Evolutionary conservation across 116 monocot species (phyloP), one percentile per base, ranked within the genome.

Genomic region (Papilionanthe hybrid): DNA sequence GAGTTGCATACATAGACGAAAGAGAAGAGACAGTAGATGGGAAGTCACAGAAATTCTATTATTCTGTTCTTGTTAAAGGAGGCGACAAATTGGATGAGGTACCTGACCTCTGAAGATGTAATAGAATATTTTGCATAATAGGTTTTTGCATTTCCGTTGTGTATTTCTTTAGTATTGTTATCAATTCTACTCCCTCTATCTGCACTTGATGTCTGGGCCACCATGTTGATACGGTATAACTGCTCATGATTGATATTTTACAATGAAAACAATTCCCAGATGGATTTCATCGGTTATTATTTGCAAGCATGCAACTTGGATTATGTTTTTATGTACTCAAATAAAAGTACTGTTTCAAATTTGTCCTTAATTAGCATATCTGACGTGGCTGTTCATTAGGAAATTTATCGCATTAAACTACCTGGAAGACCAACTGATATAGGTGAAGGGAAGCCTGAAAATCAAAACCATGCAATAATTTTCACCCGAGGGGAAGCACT

Each of bases 361-460:
- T 75, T 49, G 13, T 27, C 50, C 50, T 15, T 50, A 27, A n/a
- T 44, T 9, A 25, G 22, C 23, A 63, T 22, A 23, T 1, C 22
- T 73, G 7, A 72, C 5, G 20, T 73, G 27, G 44, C 73, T 75
- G 19, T 75, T 50, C 15, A 49, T 27, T 63, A 96, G 96, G 96
- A 96, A 93, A 93, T 96, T 82, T 96, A 96, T 68, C 93, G 93
- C 63, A 96, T 96, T 37, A 96, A 88, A 81, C 89, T 96, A 17
- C 96, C 96, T 78, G 96, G 96, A 56, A 89, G 83, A 81, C 96
- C 96, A 79, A 92, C 83, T 72, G 89, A 81, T 81, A 91, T 96
- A 77, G 96, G 96, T 78, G 96, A 96, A 87, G 96, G 96, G 72
- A 96, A 96, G 74, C 96, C 96, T 86, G 96, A 96, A 87, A 96